These are phyloP conservation scores for Tetrahymena thermophila DNA, from an alignment of 73 alveolate genomes.

Conservation along the genomic window DNA sequence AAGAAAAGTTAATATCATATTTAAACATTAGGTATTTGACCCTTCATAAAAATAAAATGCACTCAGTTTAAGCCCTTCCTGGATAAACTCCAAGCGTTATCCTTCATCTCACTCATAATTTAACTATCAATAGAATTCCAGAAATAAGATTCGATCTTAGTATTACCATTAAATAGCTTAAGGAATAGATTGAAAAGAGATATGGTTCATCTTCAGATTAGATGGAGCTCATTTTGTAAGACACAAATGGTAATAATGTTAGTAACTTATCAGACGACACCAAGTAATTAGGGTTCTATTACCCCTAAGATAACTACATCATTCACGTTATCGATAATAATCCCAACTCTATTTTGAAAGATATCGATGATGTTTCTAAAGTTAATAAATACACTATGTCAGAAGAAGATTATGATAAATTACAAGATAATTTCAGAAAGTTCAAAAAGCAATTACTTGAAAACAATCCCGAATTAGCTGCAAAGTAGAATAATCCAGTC, in stretches of 20 bases:
- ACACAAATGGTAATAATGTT: slow-evolving; percentile 30
- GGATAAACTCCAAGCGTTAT: slow-evolving; percentile 10
- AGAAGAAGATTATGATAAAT: slow-evolving; percentile 73
- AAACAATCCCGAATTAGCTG: slow-evolving; percentile 49
- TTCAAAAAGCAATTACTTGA: slow-evolving; percentile 62
- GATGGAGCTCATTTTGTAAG: slow-evolving; percentile 18
- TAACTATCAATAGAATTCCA: slow-evolving; percentile 3
- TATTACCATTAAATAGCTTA: slow-evolving; percentile 16
- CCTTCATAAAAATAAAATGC: neutral
- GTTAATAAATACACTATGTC: slow-evolving; percentile 68
- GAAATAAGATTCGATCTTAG: slow-evolving; percentile 34
- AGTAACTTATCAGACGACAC: slow-evolving; percentile 17
- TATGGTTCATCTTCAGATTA: slow-evolving; percentile 35
- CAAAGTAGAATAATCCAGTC: slow-evolving; percentile 47
- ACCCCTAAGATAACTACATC: slow-evolving; percentile 39
- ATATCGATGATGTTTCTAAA: slow-evolving; percentile 61
- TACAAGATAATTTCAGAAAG: slow-evolving; percentile 60
- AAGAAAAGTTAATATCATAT: too few species aligned
- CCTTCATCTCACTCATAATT: slow-evolving; percentile 24
- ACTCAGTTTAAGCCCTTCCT: neutral
- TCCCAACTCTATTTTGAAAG: slow-evolving; percentile 62
- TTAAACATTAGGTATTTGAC: neutral
- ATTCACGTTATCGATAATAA: slow-evolving; percentile 65
- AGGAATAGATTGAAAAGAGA: slow-evolving; percentile 37
- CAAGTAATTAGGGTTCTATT: slow-evolving; percentile 12